A percentile compares a stretch with the other conserved stretches of the same genome.
Conservation (phyloP, 306 rosid species). For the Abrus pulchellus region DNA sequence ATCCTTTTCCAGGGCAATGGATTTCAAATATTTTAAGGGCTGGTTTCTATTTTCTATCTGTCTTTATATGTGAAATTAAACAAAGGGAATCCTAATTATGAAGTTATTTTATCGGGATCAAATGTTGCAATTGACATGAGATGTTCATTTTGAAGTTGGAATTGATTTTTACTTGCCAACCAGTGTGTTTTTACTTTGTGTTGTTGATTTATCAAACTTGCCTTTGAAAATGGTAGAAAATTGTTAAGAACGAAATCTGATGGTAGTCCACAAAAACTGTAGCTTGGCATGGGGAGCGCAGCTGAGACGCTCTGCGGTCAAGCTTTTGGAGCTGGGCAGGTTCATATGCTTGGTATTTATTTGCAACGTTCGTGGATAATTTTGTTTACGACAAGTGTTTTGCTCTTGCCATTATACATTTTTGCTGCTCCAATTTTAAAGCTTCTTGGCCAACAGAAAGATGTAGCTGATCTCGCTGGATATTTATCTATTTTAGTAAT, state of each 20-base stretch:
- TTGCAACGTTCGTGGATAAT: conserved; percentile 93
- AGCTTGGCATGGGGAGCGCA: conserved; percentile 96
- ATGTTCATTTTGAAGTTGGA: background rate
- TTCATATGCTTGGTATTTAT: conserved; percentile 81
- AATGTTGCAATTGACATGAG: background rate
- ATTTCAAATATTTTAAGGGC: no score
- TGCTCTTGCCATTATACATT: conserved; percentile 73
- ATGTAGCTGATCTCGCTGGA: conserved; percentile 81
- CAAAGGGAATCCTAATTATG: no score
- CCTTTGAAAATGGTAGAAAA: background rate
- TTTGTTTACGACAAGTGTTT: conserved; percentile 56
- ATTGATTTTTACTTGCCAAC: background rate
- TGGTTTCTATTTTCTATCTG: no score
- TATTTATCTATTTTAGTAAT: conserved; percentile 59
- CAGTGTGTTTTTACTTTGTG: background rate
- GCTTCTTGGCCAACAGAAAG: conserved; percentile 77
- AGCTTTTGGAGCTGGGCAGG: conserved; percentile 91
- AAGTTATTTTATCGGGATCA: background rate
- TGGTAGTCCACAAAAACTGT: conserved; percentile 29
- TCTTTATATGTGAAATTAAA: no score
- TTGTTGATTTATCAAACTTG: conserved; percentile 3
- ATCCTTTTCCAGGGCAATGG: no score
- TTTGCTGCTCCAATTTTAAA: conserved; percentile 75
- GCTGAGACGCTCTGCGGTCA: conserved; percentile 93
- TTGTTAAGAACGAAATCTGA: conserved; percentile 31